Base-by-base conservation (phyloP, 208 protist species). In the Trypanosoma mega region DNA sequence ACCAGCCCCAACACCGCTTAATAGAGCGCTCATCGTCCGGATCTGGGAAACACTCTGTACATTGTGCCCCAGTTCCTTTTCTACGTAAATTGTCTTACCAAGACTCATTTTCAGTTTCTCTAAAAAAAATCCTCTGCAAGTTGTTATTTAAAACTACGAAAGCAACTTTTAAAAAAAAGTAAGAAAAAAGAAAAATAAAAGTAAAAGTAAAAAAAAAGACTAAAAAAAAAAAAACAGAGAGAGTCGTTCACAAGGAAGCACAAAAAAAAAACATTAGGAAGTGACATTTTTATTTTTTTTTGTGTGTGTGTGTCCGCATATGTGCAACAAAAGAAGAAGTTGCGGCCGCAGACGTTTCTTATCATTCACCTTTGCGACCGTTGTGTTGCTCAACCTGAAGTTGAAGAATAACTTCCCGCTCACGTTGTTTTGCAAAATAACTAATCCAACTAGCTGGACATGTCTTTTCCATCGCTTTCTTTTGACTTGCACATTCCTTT, bases 401-500 rank as follows among this genome's bases (percentile, higher is more conserved):
- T 66, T 87, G 78, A 53, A 93, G 68, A 68, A 93, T 88, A 37
- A 88, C 68, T 55, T 93, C 82, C 18, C 86, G 76, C 60, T 93
- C 82, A 11, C 82, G 69, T 49, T 93, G 86, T 58, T 93, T 90
- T 43, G 87, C 80, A 72, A 93, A 93, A 64, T 90, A 90, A 1
- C 68, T 77, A 37, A 87, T 61, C 82, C 86, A 93, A 58, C 82
- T 90, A 47, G 70, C 57, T 5, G 86, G 86, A 44, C 86, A 93
- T 16, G 76, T 69, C 12, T 81, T 58, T 27, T 74, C 64, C 50
- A 86, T 80, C 7, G 37, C 63, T 36, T 75, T 84, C 43, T 67
- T 66, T 36, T 76, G 68, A n/a, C 20, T 36, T 8, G 57, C 57
- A 47, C 86, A 93, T 44, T 77, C 77, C 41, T 90, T 87, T 52